A percentile compares a stretch with the other conserved stretches of the same genome.
These are phyloP conservation scores for Podospora didyma DNA, from an alignment of 495 filamentous ascomycete species.

Conservation along the genomic window DNA sequence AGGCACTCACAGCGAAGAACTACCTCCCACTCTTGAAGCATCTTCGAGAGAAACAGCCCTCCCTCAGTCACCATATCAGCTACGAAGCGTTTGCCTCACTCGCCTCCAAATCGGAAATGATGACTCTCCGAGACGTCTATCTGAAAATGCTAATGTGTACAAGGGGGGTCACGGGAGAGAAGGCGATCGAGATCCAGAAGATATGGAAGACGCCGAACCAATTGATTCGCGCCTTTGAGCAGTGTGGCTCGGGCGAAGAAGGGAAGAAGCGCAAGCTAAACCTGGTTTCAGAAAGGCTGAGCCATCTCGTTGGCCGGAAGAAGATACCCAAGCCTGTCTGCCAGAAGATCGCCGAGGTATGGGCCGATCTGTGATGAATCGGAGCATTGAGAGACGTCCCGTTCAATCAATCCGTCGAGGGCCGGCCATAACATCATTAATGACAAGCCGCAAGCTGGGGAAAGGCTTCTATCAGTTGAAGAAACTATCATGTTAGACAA, in stretches of 20 bases:
- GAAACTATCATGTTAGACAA: background rate
- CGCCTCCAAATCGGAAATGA: constrained; percentile 67
- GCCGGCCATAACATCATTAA: background rate
- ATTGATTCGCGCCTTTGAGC: constrained; percentile 64
- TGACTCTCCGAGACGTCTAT: constrained; percentile 71
- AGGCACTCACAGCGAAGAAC: constrained; percentile 61
- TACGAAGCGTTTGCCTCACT: constrained; percentile 69
- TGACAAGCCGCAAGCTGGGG: background rate
- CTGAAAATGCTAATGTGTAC: constrained; percentile 89
- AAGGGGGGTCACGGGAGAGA: constrained; percentile 72
- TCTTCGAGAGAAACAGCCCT: constrained; percentile 44
- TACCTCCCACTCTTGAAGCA: constrained; percentile 63
- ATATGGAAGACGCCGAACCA: constrained; percentile 68
- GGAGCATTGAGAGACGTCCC: background rate
- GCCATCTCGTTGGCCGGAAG: constrained; percentile 59
- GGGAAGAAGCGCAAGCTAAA: constrained; percentile 46
- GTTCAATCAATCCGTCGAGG: background rate
- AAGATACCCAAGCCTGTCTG: constrained; percentile 62
- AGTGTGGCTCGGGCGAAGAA: constrained; percentile 38
- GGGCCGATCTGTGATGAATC: constrained; percentile 42
- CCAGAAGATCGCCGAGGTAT: constrained; percentile 69
- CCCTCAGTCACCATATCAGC: constrained; percentile 58
- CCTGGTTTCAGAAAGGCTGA: constrained; percentile 51
- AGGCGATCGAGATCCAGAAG: constrained; percentile 75
- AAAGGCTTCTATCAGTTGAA: background rate